Percentiles rank a stretch among this genome's conserved stretches.
phyloP scores from a whole-genome alignment of 1,139 yeast genomes.

The Lodderomyces beijingensis region DNA sequence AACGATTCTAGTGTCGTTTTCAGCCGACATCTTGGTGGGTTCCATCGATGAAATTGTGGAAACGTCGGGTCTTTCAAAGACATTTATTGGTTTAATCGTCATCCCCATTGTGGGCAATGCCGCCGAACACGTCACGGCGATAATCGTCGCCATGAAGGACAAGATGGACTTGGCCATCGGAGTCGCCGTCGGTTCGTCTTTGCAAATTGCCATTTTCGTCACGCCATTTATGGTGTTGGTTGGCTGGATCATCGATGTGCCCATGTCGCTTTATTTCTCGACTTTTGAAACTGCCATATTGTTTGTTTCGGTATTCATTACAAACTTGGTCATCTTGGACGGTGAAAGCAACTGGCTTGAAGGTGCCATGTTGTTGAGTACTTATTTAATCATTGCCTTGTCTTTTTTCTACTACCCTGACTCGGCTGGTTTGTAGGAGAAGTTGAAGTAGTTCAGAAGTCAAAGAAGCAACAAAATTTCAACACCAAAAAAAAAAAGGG shows the following conservation, averaged over 20 bases:
- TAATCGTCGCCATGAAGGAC: conserved; percentile 89
- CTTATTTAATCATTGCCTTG: conserved; percentile 80
- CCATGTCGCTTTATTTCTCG: conserved; percentile 89
- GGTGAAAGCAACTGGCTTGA: conserved; percentile 97
- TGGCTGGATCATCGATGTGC: conserved; percentile 88
- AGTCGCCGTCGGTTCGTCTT: conserved; percentile 94
- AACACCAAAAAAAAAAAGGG: too few species aligned
- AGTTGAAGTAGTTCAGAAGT: too few species aligned
- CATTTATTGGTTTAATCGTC: conserved; percentile 88
- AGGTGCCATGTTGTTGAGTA: conserved; percentile 86
- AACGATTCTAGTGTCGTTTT: conserved; percentile 79
- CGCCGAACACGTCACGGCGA: conserved; percentile 97
- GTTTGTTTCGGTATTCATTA: conserved; percentile 82
- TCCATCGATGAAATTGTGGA: conserved; percentile 87
- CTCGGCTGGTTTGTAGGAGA: conserved; percentile 11
- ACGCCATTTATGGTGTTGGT: conserved; percentile 91
- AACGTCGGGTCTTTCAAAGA: conserved; percentile 81
- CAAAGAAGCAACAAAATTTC: too few species aligned
- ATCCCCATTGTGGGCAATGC: conserved; percentile 98
- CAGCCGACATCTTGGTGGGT: conserved; percentile 92
- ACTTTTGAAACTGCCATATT: conserved; percentile 91
- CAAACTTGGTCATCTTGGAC: conserved; percentile 82
- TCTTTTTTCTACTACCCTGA: conserved; percentile 85
- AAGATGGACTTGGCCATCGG: conserved; percentile 98
- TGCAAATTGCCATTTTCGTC: conserved; percentile 90